These are phyloP conservation scores for Tolypocladium guangdongense DNA, from an alignment of 2,329 filamentous ascomycete species.

Conservation along the genomic window DNA sequence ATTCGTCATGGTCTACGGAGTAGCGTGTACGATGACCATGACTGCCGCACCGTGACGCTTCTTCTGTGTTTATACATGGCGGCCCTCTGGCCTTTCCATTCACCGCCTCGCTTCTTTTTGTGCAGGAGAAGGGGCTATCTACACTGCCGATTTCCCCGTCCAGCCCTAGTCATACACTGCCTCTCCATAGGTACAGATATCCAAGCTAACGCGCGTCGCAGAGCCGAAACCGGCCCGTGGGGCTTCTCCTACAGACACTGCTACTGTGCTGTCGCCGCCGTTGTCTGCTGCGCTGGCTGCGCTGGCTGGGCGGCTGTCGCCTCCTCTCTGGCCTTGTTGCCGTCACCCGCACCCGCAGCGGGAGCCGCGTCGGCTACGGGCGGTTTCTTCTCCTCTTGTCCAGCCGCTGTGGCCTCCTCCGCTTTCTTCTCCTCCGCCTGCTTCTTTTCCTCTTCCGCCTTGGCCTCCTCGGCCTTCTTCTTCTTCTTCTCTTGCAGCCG, in stretches of 20 bases:
- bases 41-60: not conserved
- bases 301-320: not conserved
- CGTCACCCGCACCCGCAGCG: not conserved
- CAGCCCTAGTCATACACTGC: not conserved
- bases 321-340: not conserved
- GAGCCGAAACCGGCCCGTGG: not conserved
- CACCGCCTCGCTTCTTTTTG: too few species aligned
- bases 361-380: not conserved
- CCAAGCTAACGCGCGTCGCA: not conserved
- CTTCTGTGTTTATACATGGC: not conserved
- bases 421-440: constrained; percentile 6
- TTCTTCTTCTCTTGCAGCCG: constrained; percentile 10
- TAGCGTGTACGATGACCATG: not conserved
- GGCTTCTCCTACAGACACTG: not conserved
- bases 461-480: constrained; percentile 3
- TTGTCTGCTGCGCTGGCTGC: not conserved
- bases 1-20: not conserved
- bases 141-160: not conserved
- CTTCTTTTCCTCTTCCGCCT: constrained; percentile 5
- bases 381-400: not conserved
- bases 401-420: constrained; percentile 3
- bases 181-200: not conserved
- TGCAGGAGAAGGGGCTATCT: not conserved
- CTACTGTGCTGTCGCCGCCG: not conserved
- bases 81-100: not conserved